These are phyloP conservation scores for Penicillium sp. DNA, from an alignment of 2,329 filamentous ascomycete species.

Conservation along the genomic window DNA sequence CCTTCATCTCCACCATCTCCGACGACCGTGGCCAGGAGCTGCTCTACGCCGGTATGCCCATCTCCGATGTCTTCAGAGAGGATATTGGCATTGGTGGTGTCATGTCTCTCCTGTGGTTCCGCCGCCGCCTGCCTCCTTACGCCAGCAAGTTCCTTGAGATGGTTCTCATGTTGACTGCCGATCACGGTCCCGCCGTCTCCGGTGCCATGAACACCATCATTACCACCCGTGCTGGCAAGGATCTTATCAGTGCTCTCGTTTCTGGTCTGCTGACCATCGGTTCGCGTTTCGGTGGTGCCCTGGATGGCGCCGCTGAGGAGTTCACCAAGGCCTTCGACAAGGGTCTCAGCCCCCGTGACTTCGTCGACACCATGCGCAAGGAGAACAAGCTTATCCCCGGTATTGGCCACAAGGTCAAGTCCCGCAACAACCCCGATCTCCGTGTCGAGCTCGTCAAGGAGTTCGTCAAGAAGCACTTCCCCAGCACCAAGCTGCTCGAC, in stretches of 20 bases:
- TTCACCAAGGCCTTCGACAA: conserved; percentile 98
- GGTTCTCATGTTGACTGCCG: conserved; percentile 99
- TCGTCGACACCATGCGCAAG: conserved; percentile 98
- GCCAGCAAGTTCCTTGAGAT: conserved; percentile 99
- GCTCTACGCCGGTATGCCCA: conserved; percentile 97
- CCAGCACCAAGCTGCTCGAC: conserved; percentile 95
- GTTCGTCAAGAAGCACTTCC: conserved; percentile 96
- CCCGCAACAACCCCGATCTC: conserved; percentile 98
- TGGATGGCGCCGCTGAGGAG: conserved; percentile 96
- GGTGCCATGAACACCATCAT: conserved; percentile 99
- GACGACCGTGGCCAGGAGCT: conserved; percentile 99
- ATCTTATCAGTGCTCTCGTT: conserved; percentile 92
- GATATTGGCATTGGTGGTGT: conserved; percentile 99
- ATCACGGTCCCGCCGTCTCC: conserved; percentile 97
- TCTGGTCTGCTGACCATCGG: conserved; percentile 97
- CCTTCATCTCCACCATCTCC: conserved; percentile 99
- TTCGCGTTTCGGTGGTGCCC: conserved; percentile 95
- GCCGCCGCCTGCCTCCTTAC: conserved; percentile 89
- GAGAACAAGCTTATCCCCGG: conserved; percentile 99
- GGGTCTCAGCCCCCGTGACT: conserved; percentile 96
- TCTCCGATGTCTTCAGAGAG: conserved; percentile 99
- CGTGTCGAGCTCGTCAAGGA: conserved; percentile 99
- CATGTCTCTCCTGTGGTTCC: conserved; percentile 99
- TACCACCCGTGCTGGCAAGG: conserved; percentile 98
- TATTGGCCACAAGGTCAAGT: conserved; percentile 99